Percentiles rank a stretch among this genome's conserved stretches.
phyloP scores from a whole-genome alignment of 768 basidiomycete species.

The Ephemerocybe angulata region DNA sequence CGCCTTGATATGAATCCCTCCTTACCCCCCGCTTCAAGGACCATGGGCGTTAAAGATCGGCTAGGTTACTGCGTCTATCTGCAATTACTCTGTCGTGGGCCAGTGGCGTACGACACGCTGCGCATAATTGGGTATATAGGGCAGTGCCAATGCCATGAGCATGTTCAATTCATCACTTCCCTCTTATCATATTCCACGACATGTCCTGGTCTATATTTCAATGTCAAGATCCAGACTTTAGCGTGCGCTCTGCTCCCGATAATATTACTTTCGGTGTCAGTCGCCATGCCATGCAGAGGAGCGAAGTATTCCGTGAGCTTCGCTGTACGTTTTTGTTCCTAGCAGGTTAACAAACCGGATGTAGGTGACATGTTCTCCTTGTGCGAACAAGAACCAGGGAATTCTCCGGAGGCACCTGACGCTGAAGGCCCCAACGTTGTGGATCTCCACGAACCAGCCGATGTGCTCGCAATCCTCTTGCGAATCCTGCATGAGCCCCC shows the following conservation, averaged over 20 bases:
- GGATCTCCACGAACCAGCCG: slow-evolving; percentile 53
- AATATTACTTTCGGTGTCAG: slow-evolving; percentile 46
- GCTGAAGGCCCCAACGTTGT: slow-evolving; percentile 32
- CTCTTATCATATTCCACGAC: slow-evolving; percentile 3
- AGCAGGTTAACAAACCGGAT: slow-evolving; percentile 13
- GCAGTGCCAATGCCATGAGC: not conserved
- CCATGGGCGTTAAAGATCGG: not conserved
- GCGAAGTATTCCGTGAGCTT: slow-evolving; percentile 61
- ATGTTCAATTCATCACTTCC: slow-evolving; percentile 8
- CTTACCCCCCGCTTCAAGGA: not conserved
- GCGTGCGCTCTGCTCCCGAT: slow-evolving; percentile 53
- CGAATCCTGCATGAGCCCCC: slow-evolving; percentile 56
- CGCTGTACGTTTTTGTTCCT: not conserved
- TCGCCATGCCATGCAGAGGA: slow-evolving; percentile 46
- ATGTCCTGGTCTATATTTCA: slow-evolving; percentile 36
- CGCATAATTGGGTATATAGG: slow-evolving; percentile 2
- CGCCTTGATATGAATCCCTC: not conserved
- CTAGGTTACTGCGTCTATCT: slow-evolving; percentile 14
- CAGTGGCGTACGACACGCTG: not conserved
- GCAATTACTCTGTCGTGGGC: not conserved
- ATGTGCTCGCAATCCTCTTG: slow-evolving; percentile 47
- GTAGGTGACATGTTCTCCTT: slow-evolving; percentile 68
- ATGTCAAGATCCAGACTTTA: slow-evolving; percentile 52
- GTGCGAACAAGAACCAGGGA: slow-evolving; percentile 39
- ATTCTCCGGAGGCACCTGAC: slow-evolving; percentile 12